phyloP scores from a whole-genome alignment of 345 rosid species.

The Lumnitzera littorea region DNA sequence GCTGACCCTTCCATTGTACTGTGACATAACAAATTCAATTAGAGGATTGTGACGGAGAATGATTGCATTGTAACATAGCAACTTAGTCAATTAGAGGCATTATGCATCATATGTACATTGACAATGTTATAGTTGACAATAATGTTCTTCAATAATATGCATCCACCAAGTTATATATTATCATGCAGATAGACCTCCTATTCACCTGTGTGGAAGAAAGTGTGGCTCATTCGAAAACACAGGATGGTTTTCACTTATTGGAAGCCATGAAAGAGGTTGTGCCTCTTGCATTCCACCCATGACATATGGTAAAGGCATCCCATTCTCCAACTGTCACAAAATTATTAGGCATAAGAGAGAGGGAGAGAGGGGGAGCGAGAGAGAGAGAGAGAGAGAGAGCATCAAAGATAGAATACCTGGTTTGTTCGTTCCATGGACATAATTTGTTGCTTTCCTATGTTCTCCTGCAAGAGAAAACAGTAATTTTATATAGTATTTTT shows the following conservation, averaged over 20 bases:
- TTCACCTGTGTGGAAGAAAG: slow-evolving; percentile 48
- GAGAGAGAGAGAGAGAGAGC: not conserved
- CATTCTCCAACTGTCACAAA: slow-evolving; percentile 44
- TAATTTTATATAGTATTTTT: not conserved
- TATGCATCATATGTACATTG: not conserved
- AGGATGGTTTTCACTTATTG: slow-evolving; percentile 50
- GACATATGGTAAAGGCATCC: slow-evolving; percentile 47
- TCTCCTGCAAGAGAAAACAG: slow-evolving; percentile 42
- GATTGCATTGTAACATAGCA: slow-evolving; percentile 28
- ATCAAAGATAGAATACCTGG: slow-evolving; percentile 38
- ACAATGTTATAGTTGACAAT: too few relatives aligned
- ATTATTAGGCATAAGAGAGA: too few relatives aligned
- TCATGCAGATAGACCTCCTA: not conserved
- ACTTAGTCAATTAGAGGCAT: slow-evolving; percentile 5
- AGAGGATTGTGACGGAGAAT: not conserved
- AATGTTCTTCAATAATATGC: too few relatives aligned
- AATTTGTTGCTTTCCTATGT: slow-evolving; percentile 46
- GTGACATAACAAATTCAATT: slow-evolving; percentile 11
- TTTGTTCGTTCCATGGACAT: slow-evolving; percentile 44
- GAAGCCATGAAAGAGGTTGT: slow-evolving; percentile 62
- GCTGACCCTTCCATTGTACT: slow-evolving; percentile 52
- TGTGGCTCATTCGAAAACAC: slow-evolving; percentile 47
- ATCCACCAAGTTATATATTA: not conserved
- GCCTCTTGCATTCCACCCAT: slow-evolving; percentile 59
- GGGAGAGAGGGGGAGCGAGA: not conserved